These are phyloP conservation scores for Panicum hallii DNA, from an alignment of 202 grass and related monocot genomes.

Conservation along the genomic window DNA sequence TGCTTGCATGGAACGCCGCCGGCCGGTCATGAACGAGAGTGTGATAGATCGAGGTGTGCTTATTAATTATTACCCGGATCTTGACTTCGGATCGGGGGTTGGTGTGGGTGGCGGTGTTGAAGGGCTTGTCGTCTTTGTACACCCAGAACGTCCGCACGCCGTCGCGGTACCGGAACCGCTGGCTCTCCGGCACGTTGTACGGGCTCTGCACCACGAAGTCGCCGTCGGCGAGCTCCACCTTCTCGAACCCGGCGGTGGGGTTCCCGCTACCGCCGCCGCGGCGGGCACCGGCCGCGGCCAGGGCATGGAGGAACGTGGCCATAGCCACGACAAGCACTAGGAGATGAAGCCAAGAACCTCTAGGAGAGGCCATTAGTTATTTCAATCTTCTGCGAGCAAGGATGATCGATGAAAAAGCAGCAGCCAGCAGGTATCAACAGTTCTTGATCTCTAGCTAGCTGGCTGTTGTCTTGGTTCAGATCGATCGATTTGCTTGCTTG, in stretches of 20 bases:
- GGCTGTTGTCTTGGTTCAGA: background rate
- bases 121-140: slow-evolving; percentile 49
- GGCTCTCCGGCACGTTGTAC: slow-evolving; percentile 43
- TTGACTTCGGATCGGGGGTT: slow-evolving; percentile 60
- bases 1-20: no score
- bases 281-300: no score
- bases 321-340: background rate
- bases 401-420: no score
- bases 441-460: no score
- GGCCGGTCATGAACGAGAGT: no score
- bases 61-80: background rate
- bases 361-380: background rate
- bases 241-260: slow-evolving; percentile 53
- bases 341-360: background rate
- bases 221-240: slow-evolving; percentile 37
- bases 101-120: slow-evolving; percentile 36
- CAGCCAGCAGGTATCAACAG: no score
- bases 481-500: background rate
- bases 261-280: background rate
- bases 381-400: background rate
- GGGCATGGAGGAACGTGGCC: background rate
- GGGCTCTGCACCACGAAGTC: slow-evolving; percentile 51
- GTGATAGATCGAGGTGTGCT: no score
- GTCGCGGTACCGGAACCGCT: slow-evolving; percentile 41
- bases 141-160: slow-evolving; percentile 60